Base-by-base conservation (phyloP, 345 rosid genomes). In the Populus alba region DNA sequence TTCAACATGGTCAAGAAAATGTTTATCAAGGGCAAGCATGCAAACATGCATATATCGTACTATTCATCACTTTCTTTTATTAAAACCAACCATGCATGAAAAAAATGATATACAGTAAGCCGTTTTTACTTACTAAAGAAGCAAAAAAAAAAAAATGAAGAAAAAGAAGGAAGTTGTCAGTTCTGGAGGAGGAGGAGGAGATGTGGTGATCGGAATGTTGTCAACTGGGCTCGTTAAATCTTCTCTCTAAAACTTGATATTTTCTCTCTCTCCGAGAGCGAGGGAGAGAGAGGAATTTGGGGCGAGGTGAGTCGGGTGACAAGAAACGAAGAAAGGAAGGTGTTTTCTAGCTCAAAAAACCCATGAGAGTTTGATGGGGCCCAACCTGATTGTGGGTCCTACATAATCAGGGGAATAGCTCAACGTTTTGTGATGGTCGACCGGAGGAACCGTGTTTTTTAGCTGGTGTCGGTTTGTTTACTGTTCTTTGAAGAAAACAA, bases 101-200 rank as follows among this genome's bases (percentile, higher is more conserved):
- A 59, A 16, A 59, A 10, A 23, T 9, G 27, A 59, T 59, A 9
- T 23, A n/a, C 6, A 59, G 65, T 23, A 59, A 23, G 15, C 29
- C 65, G n/a, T 23, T 59, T 59, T 23, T 59, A 59, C 65, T 27
- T 23, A 23, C 25, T 59, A 23, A 59, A 59, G 15, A 59, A 23
- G 6, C 2, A 41, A 29, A 29, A 39, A 29, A 29, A 39, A 29
- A 38, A n/a, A 18, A 39, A 8, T 31, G 59, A 43, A 66, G 33
- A 68, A 23, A 67, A 61, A 2, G 47, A 5, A 55, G 68, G 33
- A 59, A 71, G 13, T 25, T 55, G 18, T 47, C 31, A 73, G 78
- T 12, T 17, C 61, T 71, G 81, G 72, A 72, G 68, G 47, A 78
- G 7, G 59, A 53, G 8, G 59, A 53, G 59, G 25, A 66, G 49